A percentile compares a stretch with the other conserved stretches of the same genome.
These are phyloP conservation scores for Diaporthe amygdali DNA, from an alignment of 2,329 filamentous ascomycete species.

Conservation along the genomic window DNA sequence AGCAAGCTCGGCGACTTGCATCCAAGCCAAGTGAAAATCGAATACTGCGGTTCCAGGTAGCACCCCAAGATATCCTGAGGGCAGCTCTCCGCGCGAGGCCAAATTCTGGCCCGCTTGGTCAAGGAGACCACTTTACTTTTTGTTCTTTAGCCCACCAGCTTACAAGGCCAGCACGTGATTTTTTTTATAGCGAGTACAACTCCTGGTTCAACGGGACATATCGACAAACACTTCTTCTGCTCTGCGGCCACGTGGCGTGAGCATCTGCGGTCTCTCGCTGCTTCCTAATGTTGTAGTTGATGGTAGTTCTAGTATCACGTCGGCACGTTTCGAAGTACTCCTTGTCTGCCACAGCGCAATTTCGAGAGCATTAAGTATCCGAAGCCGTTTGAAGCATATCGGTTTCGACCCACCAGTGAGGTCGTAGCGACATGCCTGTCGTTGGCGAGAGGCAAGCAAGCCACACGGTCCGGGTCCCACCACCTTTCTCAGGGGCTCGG, in stretches of 20 bases:
- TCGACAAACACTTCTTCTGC: neutral
- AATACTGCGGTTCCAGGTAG: neutral
- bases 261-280: neutral
- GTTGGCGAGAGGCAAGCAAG: neutral
- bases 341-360: constrained; percentile 8
- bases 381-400: neutral
- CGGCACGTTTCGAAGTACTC: constrained; percentile 9
- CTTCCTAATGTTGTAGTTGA: neutral
- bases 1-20: constrained; percentile 8
- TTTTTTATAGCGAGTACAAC: neutral
- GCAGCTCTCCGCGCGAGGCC: neutral
- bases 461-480: neutral
- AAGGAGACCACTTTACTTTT: neutral
- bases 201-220: neutral
- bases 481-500: neutral
- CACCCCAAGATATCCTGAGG: neutral
- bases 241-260: constrained; percentile 1
- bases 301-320: neutral
- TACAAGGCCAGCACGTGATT: neutral
- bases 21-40: neutral
- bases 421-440: neutral
- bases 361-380: constrained; percentile 1
- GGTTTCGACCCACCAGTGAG: constrained; percentile 8
- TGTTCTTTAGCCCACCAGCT: neutral
- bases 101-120: neutral